These are phyloP conservation scores for Termitomyces sp. DNA, from an alignment of 768 basidiomycete species.

Conservation along the genomic window DNA sequence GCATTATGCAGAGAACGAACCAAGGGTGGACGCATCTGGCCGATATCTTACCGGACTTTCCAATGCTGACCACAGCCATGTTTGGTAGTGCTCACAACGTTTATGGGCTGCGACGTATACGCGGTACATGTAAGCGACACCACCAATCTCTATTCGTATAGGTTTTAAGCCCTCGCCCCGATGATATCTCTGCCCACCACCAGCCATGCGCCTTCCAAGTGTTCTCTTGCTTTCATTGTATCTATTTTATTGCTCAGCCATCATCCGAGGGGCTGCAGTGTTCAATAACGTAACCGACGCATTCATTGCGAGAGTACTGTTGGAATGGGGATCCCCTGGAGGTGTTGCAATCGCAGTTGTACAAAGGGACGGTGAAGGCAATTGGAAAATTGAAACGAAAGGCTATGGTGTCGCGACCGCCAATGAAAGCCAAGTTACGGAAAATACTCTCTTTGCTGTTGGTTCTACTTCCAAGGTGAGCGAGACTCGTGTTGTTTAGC, in stretches of 20 bases:
- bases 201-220: neutral
- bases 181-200: neutral
- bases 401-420: conserved; percentile 24
- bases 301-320: conserved; percentile 18
- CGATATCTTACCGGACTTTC: neutral
- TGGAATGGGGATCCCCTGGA: conserved; percentile 21
- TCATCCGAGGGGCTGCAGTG: conserved; percentile 3
- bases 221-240: neutral
- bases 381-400: conserved; percentile 26
- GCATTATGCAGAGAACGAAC: neutral
- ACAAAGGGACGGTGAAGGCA: conserved; percentile 14
- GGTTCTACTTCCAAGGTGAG: conserved; percentile 29
- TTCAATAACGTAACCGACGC: conserved; percentile 16
- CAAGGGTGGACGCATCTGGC: neutral
- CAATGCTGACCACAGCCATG: neutral
- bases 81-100: neutral
- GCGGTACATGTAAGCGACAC: neutral
- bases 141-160: neutral
- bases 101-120: neutral
- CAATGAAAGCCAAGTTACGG: conserved; percentile 19
- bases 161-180: neutral
- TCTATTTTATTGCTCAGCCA: neutral
- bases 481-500: neutral
- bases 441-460: conserved; percentile 23
- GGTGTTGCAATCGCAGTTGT: conserved; percentile 26